A percentile compares a stretch with the other conserved stretches of the same genome.
Conservation (phyloP, 2,329 filamentous ascomycete genomes). For the Ophiostoma angusticollis region DNA sequence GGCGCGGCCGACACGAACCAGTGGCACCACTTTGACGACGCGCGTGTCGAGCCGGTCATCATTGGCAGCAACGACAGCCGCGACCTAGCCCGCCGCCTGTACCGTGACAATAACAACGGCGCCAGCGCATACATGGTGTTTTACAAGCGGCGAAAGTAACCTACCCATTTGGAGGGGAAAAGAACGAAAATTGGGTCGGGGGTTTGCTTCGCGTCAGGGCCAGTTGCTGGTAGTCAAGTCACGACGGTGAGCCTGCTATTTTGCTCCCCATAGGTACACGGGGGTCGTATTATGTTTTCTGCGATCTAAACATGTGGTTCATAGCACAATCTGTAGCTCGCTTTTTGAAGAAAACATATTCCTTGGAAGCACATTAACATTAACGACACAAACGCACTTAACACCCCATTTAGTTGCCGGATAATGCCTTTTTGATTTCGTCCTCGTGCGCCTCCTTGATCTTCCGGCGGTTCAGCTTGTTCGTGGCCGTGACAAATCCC, state of each 20-base stretch:
- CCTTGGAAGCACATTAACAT: too few species aligned
- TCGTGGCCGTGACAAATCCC: conserved; percentile 49
- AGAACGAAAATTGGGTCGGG: too few species aligned
- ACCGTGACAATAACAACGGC: conserved; percentile 10
- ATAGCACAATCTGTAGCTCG: too few species aligned
- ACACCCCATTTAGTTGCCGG: neutral
- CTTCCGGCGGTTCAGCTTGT: conserved; percentile 44
- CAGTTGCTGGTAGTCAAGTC: too few species aligned
- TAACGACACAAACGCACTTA: neutral
- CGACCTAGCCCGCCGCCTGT: conserved; percentile 14
- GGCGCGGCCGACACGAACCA: conserved; percentile 19
- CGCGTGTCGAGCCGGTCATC: conserved; percentile 12
- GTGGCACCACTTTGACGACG: conserved; percentile 40
- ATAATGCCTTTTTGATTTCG: conserved; percentile 34
- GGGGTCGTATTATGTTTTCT: too few species aligned
- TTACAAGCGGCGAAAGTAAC: conserved; percentile 12
- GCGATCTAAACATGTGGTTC: too few species aligned
- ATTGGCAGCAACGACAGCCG: conserved; percentile 14
- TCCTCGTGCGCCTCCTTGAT: conserved; percentile 37
- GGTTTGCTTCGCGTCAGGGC: too few species aligned
- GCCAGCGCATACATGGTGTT: conserved; percentile 16
- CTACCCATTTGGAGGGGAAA: too few species aligned
- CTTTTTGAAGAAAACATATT: too few species aligned
- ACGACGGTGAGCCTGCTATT: too few species aligned
- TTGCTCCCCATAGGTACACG: too few species aligned